phyloP scores from a whole-genome alignment of 2,329 filamentous ascomycete genomes.

The Coniochaeta ligniaria region DNA sequence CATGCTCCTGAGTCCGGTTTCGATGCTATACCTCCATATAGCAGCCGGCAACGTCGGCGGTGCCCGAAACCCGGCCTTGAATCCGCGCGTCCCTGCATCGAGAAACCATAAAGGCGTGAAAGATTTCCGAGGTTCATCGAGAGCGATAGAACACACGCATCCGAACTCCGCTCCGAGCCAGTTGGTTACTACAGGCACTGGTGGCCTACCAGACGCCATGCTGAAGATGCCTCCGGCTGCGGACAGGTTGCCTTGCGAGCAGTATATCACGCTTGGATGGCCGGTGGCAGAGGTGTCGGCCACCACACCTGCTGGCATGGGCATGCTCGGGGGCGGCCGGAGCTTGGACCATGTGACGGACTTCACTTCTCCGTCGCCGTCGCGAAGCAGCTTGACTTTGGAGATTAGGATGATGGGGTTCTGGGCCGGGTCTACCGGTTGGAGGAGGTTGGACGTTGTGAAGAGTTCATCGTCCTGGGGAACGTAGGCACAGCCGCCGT shows the following conservation, averaged over 20 bases:
- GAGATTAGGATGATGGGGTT: constrained; percentile 38
- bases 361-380: constrained; percentile 17
- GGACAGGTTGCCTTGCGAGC: constrained; percentile 14
- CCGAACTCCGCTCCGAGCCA: constrained; percentile 40
- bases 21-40: constrained; percentile 37
- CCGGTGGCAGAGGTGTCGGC: constrained; percentile 32
- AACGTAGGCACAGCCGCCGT: constrained; percentile 35
- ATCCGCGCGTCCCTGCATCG: constrained; percentile 32
- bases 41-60: constrained; percentile 36
- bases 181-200: constrained; percentile 28
- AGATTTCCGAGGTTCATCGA: constrained; percentile 19
- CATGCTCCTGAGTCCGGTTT: constrained; percentile 34
- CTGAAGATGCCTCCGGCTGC: constrained; percentile 28
- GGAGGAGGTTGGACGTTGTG: constrained; percentile 35
- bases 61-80: constrained; percentile 35
- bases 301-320: constrained; percentile 55
- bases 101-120: constrained; percentile 37
- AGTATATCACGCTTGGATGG: constrained; percentile 27
- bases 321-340: constrained; percentile 31
- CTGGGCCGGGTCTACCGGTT: constrained; percentile 25
- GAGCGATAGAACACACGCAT: constrained; percentile 33
- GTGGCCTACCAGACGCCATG: constrained; percentile 24
- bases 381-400: constrained; percentile 25
- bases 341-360: constrained; percentile 32
- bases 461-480: constrained; percentile 33